These are phyloP conservation scores for Fusarium armeniacum DNA, from an alignment of 2,329 filamentous ascomycete species.

Conservation along the genomic window DNA sequence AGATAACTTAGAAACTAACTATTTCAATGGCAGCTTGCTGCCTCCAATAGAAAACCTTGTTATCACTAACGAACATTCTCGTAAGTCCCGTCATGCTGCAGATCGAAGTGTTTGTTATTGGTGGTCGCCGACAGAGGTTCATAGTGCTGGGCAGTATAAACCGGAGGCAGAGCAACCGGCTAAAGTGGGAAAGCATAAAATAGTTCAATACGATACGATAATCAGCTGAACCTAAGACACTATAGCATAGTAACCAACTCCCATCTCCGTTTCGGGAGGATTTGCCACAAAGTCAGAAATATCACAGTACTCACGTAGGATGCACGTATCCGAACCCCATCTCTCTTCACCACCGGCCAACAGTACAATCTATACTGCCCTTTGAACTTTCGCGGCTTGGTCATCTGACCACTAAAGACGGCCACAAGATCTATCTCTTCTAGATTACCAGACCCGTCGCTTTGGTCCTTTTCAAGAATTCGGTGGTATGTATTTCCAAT, in stretches of 20 bases:
- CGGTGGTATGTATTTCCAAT: neutral
- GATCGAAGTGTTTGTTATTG: no score
- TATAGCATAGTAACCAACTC: neutral
- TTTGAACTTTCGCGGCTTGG: neutral
- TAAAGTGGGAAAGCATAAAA: no score
- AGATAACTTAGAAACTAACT: no score
- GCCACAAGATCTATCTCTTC: neutral
- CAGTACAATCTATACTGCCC: neutral
- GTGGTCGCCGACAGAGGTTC: no score
- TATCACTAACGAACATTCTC: no score
- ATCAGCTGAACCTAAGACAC: neutral
- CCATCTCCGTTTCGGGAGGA: neutral
- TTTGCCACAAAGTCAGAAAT: neutral
- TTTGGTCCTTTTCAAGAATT: neutral
- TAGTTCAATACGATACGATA: no score
- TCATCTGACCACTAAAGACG: neutral
- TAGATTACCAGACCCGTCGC: neutral
- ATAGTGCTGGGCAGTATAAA: no score
- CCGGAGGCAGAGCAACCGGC: no score
- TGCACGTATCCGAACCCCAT: neutral
- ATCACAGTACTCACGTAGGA: neutral
- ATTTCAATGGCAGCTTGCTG: no score
- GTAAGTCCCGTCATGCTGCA: no score
- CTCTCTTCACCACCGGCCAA: neutral
- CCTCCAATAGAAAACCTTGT: no score